Percentiles rank a stretch among this genome's conserved stretches.
Evolutionary conservation across 176 grass and related monocot genomes (phyloP).

Genomic region (Panicum miliaceum): DNA sequence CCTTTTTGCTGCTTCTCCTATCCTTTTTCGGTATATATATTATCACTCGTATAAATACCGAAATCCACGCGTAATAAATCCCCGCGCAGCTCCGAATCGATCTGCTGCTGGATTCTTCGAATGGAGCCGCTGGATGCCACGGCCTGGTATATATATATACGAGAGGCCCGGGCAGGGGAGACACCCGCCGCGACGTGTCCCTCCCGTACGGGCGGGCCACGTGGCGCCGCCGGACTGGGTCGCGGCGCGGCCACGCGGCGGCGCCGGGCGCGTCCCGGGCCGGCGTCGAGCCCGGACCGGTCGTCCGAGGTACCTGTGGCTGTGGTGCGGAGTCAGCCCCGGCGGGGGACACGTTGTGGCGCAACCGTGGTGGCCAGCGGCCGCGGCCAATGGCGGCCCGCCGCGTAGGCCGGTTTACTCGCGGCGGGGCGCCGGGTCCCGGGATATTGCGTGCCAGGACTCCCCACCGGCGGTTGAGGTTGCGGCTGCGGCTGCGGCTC

Average conservation of each 20-base stretch:
- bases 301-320: neutral
- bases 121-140: neutral
- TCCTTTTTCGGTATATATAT: neutral
- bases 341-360: conserved; percentile 26
- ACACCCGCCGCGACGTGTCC: neutral
- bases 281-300: neutral
- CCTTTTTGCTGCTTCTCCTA: too few relatives aligned
- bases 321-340: neutral
- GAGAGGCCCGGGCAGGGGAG: too few relatives aligned
- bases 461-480: neutral
- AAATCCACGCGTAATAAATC: neutral
- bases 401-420: neutral
- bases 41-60: neutral
- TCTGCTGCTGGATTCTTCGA: too few relatives aligned
- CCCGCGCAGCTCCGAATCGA: neutral
- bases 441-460: neutral
- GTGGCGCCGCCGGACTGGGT: neutral
- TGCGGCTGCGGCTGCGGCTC: neutral
- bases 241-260: neutral
- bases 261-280: neutral
- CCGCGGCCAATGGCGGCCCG: neutral
- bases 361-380: neutral
- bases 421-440: neutral
- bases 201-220: neutral
- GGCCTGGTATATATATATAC: conserved; percentile 21